Evolutionary conservation across 371 early-diverging fungal species (phyloP), one percentile per base, ranked within the genome.

Genomic region (Sporodiniella umbellata): DNA sequence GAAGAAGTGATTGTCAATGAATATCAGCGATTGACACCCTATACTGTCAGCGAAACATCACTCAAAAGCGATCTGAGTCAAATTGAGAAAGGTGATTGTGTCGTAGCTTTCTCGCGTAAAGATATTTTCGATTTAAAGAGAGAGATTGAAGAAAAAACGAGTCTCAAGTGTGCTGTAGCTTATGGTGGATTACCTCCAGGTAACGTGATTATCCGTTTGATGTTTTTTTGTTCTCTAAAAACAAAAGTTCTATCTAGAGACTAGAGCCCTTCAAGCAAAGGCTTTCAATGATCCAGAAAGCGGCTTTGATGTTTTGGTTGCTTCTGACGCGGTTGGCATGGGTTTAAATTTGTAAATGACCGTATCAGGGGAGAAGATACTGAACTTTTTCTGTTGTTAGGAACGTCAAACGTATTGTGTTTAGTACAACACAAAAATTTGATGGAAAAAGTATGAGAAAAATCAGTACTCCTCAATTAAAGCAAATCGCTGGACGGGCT

Each of bases 311-410:
- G 88, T 97, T 1, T 63, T 98, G 15, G 92, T 98, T 11, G 95
- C 97, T 5, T 91, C 92, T 39, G 98, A 98, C 72, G 98, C 98
- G 0, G 83, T 98, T 35, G 98, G 98, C 23, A 96, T 98, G 97
- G 98, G 98, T 0, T 73, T 96, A 50, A 42, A 46, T 25, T n/a
- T 23, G 33, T 17, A 21, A 18, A 39, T 28, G 5, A n/a, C 25
- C 14, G 11, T 33, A 28, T 49, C 33, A 18, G 7, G 12, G 21
- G 5, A 10, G 12, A 40, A 19, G 5, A 17, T 21, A 3, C 0
- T 40, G 33, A 24, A n/a, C 8, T 11, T 35, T 35, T 45, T 33
- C 46, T 33, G 4, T 12, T 28, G 18, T 3, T 66, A 89, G 87
- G 15, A 90, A 92, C 40, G 95, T 96, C 56, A 82, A 85, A 17